Conservation (phyloP, 2,329 filamentous ascomycete genomes). For the Penicillium sp. region DNA sequence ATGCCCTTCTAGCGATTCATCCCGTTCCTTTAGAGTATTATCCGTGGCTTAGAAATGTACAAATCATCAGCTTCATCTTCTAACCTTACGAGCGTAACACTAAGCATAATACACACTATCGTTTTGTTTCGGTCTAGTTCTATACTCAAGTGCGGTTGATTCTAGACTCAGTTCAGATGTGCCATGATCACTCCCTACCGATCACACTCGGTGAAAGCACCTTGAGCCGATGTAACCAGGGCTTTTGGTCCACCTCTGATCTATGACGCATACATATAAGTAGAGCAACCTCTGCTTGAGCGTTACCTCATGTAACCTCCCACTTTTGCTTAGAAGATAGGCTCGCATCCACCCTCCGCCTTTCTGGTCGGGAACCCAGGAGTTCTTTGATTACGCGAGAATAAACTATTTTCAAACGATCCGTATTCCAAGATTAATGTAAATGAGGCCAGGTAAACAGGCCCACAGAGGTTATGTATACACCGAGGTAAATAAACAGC, state of each 20-base stretch:
- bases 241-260: neutral
- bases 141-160: neutral
- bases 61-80: neutral
- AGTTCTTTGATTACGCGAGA: neutral
- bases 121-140: neutral
- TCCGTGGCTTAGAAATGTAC: neutral
- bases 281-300: neutral
- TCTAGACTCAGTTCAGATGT: neutral
- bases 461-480: neutral
- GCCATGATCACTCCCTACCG: neutral
- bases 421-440: neutral
- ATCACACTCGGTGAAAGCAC: neutral
- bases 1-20: constrained; percentile 25
- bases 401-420: neutral
- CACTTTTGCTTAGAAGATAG: neutral
- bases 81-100: neutral
- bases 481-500: neutral
- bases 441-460: neutral
- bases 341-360: neutral
- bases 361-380: neutral
- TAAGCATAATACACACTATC: neutral
- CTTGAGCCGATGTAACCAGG: neutral
- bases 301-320: neutral
- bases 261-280: neutral
- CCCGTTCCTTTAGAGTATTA: neutral